phyloP scores from a whole-genome alignment of 345 rosid species.

The Ceriops decandra region DNA sequence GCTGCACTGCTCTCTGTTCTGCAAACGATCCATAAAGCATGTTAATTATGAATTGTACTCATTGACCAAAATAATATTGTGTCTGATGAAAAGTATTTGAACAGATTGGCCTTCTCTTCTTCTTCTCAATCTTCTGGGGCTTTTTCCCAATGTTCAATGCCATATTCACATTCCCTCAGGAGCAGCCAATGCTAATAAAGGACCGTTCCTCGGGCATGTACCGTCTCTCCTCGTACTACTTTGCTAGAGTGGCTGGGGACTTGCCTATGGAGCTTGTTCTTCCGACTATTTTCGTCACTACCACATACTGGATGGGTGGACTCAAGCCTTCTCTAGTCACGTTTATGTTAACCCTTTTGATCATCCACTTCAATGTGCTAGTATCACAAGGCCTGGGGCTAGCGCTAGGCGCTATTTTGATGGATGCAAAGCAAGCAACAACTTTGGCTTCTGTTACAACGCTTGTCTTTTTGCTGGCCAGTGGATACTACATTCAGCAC shows the following conservation, averaged over 20 bases:
- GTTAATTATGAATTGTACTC: neutral
- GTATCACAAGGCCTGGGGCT: conserved; percentile 86
- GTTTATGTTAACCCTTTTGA: conserved; percentile 56
- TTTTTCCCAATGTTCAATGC: conserved; percentile 83
- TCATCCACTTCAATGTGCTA: conserved; percentile 69
- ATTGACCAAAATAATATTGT: neutral
- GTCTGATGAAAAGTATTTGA: neutral
- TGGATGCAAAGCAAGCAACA: conserved; percentile 81
- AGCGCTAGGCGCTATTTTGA: conserved; percentile 76
- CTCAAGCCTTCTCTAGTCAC: conserved; percentile 70
- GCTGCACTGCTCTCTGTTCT: neutral
- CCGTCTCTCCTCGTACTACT: conserved; percentile 80
- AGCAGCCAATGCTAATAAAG: conserved; percentile 77
- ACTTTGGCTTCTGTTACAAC: conserved; percentile 76
- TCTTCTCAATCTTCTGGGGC: conserved; percentile 93
- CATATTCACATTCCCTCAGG: conserved; percentile 82
- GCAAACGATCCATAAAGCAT: neutral
- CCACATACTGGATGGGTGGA: conserved; percentile 95
- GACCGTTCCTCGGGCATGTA: conserved; percentile 90
- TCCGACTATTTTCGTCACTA: conserved; percentile 66
- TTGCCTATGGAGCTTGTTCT: conserved; percentile 94
- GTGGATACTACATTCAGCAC: conserved; percentile 90
- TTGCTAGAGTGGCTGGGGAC: conserved; percentile 74
- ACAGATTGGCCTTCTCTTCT: conserved; percentile 87
- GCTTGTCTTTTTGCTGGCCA: conserved; percentile 75